phyloP scores from a whole-genome alignment of 352 stramenopile species.

The Phytophthora sp. region DNA sequence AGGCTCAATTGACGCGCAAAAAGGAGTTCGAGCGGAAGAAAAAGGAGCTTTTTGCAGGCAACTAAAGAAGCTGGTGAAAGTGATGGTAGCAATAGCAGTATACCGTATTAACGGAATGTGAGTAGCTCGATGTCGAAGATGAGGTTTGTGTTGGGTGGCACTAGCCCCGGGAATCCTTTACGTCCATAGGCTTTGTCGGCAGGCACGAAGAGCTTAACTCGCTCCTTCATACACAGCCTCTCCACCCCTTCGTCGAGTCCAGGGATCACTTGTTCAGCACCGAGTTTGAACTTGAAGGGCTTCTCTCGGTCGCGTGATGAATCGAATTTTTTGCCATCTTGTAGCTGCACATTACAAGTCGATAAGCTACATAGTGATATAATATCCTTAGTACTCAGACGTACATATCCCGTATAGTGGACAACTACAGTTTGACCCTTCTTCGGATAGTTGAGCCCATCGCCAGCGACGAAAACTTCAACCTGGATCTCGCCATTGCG shows the following conservation, averaged over 20 bases:
- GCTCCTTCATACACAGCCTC: slow-evolving; percentile 84
- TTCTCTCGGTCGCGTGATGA: slow-evolving; percentile 81
- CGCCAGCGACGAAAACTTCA: slow-evolving; percentile 89
- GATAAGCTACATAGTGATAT: not conserved
- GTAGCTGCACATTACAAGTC: slow-evolving; percentile 49
- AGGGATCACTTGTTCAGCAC: slow-evolving; percentile 89
- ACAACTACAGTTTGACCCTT: slow-evolving; percentile 88
- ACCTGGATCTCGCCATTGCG: slow-evolving; percentile 81
- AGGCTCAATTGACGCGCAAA: slow-evolving; percentile 48
- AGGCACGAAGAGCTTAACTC: slow-evolving; percentile 89
- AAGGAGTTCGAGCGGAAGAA: slow-evolving; percentile 74
- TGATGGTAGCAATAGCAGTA: not conserved
- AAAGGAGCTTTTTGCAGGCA: slow-evolving; percentile 50
- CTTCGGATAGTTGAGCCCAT: slow-evolving; percentile 91
- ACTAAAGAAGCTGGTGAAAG: not conserved
- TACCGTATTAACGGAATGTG: slow-evolving; percentile 65
- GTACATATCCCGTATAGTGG: slow-evolving; percentile 89
- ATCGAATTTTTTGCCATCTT: slow-evolving; percentile 80
- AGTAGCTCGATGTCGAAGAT: slow-evolving; percentile 94
- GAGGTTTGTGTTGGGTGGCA: slow-evolving; percentile 92
- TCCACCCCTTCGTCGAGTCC: slow-evolving; percentile 86
- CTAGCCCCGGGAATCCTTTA: slow-evolving; percentile 84
- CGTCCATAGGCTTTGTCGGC: slow-evolving; percentile 86
- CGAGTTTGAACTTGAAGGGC: slow-evolving; percentile 91
- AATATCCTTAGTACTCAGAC: not conserved